Percentiles rank a stretch among this genome's conserved stretches.
These are phyloP conservation scores for Phlebiopsis gigantea DNA, from an alignment of 768 basidiomycete species.

Conservation along the genomic window DNA sequence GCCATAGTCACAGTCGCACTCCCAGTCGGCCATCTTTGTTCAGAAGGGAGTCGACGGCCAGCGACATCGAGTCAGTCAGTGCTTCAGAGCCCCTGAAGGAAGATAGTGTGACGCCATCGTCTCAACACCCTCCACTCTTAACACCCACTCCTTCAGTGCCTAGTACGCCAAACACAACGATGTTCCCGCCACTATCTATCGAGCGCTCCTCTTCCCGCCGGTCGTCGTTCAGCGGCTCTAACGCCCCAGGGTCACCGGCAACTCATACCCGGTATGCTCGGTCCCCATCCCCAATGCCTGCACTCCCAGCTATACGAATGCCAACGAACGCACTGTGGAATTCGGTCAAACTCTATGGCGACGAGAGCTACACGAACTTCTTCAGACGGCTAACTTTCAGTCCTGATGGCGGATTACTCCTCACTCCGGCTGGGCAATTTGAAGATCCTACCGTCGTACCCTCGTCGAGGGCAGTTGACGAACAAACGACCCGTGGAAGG, in stretches of 20 bases:
- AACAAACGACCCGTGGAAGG: slow-evolving; percentile 47
- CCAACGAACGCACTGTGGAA: slow-evolving; percentile 50
- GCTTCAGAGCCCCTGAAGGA: slow-evolving; percentile 50
- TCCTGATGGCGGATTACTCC: slow-evolving; percentile 87
- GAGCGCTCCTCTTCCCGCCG: slow-evolving; percentile 60
- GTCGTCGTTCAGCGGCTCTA: slow-evolving; percentile 72
- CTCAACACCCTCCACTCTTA: slow-evolving; percentile 34
- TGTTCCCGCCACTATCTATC: slow-evolving; percentile 61
- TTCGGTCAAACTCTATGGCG: slow-evolving; percentile 83
- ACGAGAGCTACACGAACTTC: slow-evolving; percentile 93
- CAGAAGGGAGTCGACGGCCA: slow-evolving; percentile 67
- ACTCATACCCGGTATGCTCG: slow-evolving; percentile 63
- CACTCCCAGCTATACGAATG: slow-evolving; percentile 87
- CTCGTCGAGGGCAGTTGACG: slow-evolving; percentile 32
- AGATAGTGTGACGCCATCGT: slow-evolving; percentile 35
- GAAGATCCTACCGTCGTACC: slow-evolving; percentile 77
- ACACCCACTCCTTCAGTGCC: slow-evolving; percentile 67
- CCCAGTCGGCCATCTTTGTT: slow-evolving; percentile 59
- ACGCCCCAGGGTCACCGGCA: slow-evolving; percentile 69
- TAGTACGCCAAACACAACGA: slow-evolving; percentile 55
- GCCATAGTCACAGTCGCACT: slow-evolving; percentile 64
- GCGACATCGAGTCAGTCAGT: slow-evolving; percentile 66
- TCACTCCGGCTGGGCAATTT: slow-evolving; percentile 96
- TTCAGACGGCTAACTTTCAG: slow-evolving; percentile 93
- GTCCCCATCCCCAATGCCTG: slow-evolving; percentile 87